Evolutionary conservation across 2,329 filamentous ascomycete species (phyloP), one percentile per base, ranked within the genome.

Genomic region (Coleophoma cylindrospora): DNA sequence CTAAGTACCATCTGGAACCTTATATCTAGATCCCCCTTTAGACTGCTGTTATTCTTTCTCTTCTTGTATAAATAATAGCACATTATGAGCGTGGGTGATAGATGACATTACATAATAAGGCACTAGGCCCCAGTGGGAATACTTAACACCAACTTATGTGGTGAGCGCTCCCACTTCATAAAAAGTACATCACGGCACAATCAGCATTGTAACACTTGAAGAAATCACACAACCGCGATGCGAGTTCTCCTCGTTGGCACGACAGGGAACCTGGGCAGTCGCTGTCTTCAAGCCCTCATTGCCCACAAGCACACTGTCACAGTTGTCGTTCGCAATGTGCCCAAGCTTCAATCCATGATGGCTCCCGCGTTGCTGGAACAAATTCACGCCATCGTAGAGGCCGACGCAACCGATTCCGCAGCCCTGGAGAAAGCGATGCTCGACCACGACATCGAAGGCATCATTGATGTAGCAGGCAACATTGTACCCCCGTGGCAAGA

Each of bases 391-490:
- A 60, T 73, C 12, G 59, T 71, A 14, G 50, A 67, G 43, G 70
- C 70, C 44, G 60, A 71, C 50, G 69, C 68, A 10, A 70, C 60
- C 5, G 64, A 73, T 50, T 46, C 63, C 12, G 49, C 41, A 11
- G 50, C 59, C 10, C 64, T 74, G 48, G 66, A 65, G 46, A 57
- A 56, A 11, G 67, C 67, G 5, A 64, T 74, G 32, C 49, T 68
- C 15, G 62, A 67, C 7, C 45, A 63, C 48, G 51, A 61, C 40
- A 71, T 70, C 53, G 66, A 72, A 51, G 69, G 63, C 11, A 62
- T 74, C 17, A 57, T 74, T 49, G 68, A 66, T 48, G 64, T 67
- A 3, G 71, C 70, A 6, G 70, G 70, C 6, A 55, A 68, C 34
- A 65, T 67, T 21, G 66, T 70, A 17, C 49, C 64, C 37, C 66